These are phyloP conservation scores for Phytopythium cucurbitacearum DNA, from an alignment of 352 stramenopile genomes.

Conservation along the genomic window DNA sequence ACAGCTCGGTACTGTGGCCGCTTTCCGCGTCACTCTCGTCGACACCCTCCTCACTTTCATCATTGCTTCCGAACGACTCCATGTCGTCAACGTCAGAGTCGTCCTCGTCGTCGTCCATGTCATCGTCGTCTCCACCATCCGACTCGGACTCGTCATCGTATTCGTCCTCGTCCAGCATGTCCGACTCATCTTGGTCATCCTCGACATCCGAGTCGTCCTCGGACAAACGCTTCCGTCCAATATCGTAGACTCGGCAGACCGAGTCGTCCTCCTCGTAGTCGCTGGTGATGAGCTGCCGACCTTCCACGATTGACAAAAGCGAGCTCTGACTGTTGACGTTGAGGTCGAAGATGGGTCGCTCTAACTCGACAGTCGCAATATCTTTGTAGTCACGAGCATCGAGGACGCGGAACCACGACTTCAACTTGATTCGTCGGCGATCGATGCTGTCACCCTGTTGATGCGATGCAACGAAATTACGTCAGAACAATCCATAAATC, in stretches of 20 bases:
- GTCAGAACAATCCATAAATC: neutral
- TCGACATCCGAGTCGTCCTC: constrained; percentile 88
- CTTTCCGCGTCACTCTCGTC: constrained; percentile 19
- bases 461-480: constrained; percentile 2
- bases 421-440: constrained; percentile 55
- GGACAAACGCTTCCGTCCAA: constrained; percentile 75
- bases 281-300: constrained; percentile 58
- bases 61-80: constrained; percentile 18
- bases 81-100: constrained; percentile 42
- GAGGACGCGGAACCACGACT: constrained; percentile 83
- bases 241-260: constrained; percentile 83
- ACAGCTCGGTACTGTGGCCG: constrained; percentile 4
- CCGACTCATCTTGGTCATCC: constrained; percentile 61
- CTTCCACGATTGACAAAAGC: constrained; percentile 68
- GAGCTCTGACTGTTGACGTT: constrained; percentile 61
- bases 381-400: constrained; percentile 82
- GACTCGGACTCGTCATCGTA: constrained; percentile 62
- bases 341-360: constrained; percentile 74
- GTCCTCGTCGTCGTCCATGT: constrained; percentile 45
- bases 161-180: constrained; percentile 73
- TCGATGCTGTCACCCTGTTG: constrained; percentile 53
- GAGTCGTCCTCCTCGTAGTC: constrained; percentile 67
- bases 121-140: constrained; percentile 45
- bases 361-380: constrained; percentile 79
- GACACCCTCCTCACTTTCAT: constrained; percentile 27